These are phyloP conservation scores for Cynara cardunculus DNA, from an alignment of 129 eudicot genomes.

Conservation along the genomic window DNA sequence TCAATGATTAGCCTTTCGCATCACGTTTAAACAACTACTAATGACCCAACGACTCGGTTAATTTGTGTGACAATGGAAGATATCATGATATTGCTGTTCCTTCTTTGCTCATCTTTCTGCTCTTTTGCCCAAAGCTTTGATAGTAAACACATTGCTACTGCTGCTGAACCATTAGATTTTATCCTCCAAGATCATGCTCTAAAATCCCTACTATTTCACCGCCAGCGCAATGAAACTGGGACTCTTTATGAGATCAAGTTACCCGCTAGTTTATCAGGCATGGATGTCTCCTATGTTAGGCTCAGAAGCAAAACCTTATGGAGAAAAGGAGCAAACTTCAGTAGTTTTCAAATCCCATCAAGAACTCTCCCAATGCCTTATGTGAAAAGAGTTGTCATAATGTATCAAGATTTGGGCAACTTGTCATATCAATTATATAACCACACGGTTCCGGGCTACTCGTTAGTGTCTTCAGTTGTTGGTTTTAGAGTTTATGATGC, in stretches of 20 bases:
- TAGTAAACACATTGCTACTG: neutral
- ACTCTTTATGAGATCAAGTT: slow-evolving; percentile 39
- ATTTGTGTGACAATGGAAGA: slow-evolving; percentile 18
- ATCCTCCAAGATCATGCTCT: slow-evolving; percentile 38
- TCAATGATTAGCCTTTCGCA: neutral
- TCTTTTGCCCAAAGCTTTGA: slow-evolving; percentile 13
- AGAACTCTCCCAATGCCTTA: slow-evolving; percentile 58
- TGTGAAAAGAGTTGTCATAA: slow-evolving; percentile 45
- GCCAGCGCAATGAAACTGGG: slow-evolving; percentile 48
- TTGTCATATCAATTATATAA: slow-evolving; percentile 48
- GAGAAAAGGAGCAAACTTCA: slow-evolving; percentile 61
- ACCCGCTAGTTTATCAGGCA: slow-evolving; percentile 52
- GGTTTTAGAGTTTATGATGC: slow-evolving; percentile 66
- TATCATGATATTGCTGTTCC: slow-evolving; percentile 15
- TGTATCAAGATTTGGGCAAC: slow-evolving; percentile 63
- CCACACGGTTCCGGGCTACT: slow-evolving; percentile 37
- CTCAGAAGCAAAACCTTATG: slow-evolving; percentile 63
- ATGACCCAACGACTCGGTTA: slow-evolving; percentile 1
- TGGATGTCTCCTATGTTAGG: slow-evolving; percentile 39
- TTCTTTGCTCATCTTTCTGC: slow-evolving; percentile 19
- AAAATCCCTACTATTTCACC: slow-evolving; percentile 30
- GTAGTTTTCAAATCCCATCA: slow-evolving; percentile 51
- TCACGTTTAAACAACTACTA: neutral
- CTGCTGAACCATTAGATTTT: slow-evolving; percentile 24
- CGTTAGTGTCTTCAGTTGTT: slow-evolving; percentile 40